A percentile compares a stretch with the other conserved stretches of the same genome.
Evolutionary conservation across 805 yeast species (phyloP).

Genomic region (Saturnispora mendoncae): DNA sequence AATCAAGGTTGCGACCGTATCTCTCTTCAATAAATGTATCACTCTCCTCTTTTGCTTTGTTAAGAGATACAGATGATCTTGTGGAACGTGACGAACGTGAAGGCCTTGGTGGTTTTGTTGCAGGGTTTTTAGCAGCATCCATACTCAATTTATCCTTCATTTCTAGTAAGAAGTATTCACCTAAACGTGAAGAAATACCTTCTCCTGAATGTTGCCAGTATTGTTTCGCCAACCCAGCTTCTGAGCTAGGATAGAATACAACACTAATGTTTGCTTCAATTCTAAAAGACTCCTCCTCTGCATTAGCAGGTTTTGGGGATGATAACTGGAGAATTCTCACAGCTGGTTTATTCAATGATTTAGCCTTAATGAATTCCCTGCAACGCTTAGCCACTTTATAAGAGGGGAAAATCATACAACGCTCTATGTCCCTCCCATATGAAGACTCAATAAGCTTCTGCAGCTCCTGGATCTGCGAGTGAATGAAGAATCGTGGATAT

Average conservation of each 20-base stretch:
- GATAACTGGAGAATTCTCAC: conserved; percentile 65
- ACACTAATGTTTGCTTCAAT: conserved; percentile 65
- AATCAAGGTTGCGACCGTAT: conserved; percentile 81
- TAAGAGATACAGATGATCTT: conserved; percentile 21
- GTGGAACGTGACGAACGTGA: conserved; percentile 21
- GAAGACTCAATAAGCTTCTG: conserved; percentile 46
- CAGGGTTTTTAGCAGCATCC: conserved; percentile 16
- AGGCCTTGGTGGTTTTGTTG: conserved; percentile 13
- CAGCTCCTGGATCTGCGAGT: conserved; percentile 49
- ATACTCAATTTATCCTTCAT: conserved; percentile 33
- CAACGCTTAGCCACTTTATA: conserved; percentile 76
- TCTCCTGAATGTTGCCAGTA: conserved; percentile 99
- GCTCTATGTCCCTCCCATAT: conserved; percentile 76
- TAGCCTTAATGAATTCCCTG: conserved; percentile 59
- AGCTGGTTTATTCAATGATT: conserved; percentile 28
- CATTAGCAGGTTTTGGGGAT: conserved; percentile 55
- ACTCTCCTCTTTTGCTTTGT: conserved; percentile 37
- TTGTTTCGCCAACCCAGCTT: conserved; percentile 58
- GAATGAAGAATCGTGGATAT: conserved; percentile 80
- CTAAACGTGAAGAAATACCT: conserved; percentile 86
- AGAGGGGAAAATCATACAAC: conserved; percentile 67
- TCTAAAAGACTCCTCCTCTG: conserved; percentile 49
- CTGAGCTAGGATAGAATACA: conserved; percentile 62
- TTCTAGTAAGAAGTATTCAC: conserved; percentile 71
- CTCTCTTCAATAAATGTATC: conserved; percentile 74